These are phyloP conservation scores for Paecilomyces niveus DNA, from an alignment of 2,329 filamentous ascomycete species.

Conservation along the genomic window DNA sequence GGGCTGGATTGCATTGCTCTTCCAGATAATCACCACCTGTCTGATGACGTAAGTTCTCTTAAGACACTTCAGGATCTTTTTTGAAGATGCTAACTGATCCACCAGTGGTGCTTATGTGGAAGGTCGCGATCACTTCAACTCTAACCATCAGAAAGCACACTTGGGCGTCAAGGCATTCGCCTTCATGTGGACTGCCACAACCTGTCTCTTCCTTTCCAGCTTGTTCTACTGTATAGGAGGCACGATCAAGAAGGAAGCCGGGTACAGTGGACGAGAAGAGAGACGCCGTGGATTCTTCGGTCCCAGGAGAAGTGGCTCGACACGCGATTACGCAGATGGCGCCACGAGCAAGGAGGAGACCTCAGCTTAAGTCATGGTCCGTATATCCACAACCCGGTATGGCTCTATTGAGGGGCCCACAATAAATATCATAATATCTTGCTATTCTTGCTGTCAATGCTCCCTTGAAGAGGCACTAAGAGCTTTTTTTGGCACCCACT, in stretches of 20 bases:
- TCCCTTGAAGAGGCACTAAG: neutral
- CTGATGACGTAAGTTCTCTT: slow-evolving; percentile 54
- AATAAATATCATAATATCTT: neutral
- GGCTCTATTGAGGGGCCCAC: neutral
- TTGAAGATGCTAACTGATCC: neutral
- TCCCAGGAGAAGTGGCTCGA: slow-evolving; percentile 3
- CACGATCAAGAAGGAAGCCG: slow-evolving; percentile 20
- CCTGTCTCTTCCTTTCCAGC: slow-evolving; percentile 48
- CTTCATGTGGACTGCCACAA: slow-evolving; percentile 56
- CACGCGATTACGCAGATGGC: neutral
- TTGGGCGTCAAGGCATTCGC: slow-evolving; percentile 53
- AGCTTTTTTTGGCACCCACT: neutral
- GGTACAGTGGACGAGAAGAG: slow-evolving; percentile 30
- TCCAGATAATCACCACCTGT: slow-evolving; percentile 50
- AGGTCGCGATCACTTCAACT: slow-evolving; percentile 50
- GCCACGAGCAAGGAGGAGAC: neutral
- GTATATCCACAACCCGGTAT: neutral
- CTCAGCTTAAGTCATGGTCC: neutral
- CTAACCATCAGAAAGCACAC: slow-evolving; percentile 40
- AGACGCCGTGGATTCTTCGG: slow-evolving; percentile 32
- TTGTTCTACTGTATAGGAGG: slow-evolving; percentile 51
- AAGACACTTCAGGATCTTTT: neutral
- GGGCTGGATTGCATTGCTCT: slow-evolving; percentile 48
- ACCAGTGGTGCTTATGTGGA: slow-evolving; percentile 52
- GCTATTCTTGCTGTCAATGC: neutral